phyloP scores from a whole-genome alignment of 1,139 yeast species.

The Yamadazyma mexicana region DNA sequence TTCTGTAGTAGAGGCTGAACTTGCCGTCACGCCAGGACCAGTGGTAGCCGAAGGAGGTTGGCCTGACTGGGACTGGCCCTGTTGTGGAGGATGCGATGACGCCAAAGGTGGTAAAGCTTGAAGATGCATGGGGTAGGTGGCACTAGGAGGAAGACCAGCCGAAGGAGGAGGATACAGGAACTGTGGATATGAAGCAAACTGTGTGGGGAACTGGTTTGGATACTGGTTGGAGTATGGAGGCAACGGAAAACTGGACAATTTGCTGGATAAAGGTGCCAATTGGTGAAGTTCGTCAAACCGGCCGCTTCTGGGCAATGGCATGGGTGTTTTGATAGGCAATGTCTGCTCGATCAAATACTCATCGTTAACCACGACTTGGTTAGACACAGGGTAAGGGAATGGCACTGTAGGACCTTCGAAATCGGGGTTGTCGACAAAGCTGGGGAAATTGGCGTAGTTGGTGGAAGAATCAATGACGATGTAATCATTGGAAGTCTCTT shows the following conservation, averaged over 20 bases:
- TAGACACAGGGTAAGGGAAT: slow-evolving; percentile 31
- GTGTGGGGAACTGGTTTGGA: slow-evolving; percentile 1
- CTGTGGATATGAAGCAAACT: not conserved
- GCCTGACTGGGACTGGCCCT: not conserved
- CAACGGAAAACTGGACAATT: slow-evolving; percentile 10
- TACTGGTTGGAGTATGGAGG: slow-evolving; percentile 8
- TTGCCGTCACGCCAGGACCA: not conserved
- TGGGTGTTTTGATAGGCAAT: slow-evolving; percentile 27
- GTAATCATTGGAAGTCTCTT: slow-evolving; percentile 27
- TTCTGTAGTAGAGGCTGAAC: not conserved
- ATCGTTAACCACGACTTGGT: slow-evolving; percentile 39
- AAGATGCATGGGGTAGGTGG: slow-evolving; percentile 1
- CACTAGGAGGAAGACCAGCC: slow-evolving; percentile 3
- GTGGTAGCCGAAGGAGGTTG: not conserved
- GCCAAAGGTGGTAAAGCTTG: not conserved
- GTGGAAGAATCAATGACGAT: slow-evolving; percentile 31
- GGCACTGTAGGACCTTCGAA: slow-evolving; percentile 23
- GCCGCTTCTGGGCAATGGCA: slow-evolving; percentile 14
- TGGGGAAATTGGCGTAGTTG: slow-evolving; percentile 18
- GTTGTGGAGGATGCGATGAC: not conserved
- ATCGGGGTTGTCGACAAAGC: slow-evolving; percentile 7
- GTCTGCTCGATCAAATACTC: slow-evolving; percentile 52
- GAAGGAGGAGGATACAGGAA: slow-evolving; percentile 4
- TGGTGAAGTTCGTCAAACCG: slow-evolving; percentile 12
- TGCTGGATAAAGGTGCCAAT: slow-evolving; percentile 12